phyloP scores from a whole-genome alignment of 1,284 basidiomycete species.

The Earliella scabrosa region DNA sequence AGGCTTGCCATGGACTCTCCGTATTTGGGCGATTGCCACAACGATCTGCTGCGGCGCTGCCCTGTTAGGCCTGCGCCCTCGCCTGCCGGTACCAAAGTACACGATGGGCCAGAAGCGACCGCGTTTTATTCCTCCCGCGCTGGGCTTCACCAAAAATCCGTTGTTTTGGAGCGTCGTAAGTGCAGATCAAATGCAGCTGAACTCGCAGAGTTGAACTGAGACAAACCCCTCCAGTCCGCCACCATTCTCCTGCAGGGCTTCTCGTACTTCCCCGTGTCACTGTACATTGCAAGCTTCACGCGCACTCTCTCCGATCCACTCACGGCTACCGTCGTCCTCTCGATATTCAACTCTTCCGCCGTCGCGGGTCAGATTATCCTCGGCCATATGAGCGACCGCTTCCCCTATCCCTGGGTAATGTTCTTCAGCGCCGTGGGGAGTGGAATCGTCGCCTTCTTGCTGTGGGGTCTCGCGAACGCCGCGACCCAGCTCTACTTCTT shows the following conservation, averaged over 20 bases:
- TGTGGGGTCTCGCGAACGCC: slow-evolving; percentile 33
- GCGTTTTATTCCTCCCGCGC: slow-evolving; percentile 29
- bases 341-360: slow-evolving; percentile 33
- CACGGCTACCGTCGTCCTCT: slow-evolving; percentile 30
- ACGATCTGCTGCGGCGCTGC: slow-evolving; percentile 27
- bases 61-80: slow-evolving; percentile 28
- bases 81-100: slow-evolving; percentile 30
- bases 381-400: slow-evolving; percentile 31
- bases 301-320: slow-evolving; percentile 28
- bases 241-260: slow-evolving; percentile 32
- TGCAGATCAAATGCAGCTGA: background rate
- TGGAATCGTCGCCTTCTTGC: slow-evolving; percentile 30
- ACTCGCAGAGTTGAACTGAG: no score
- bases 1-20: slow-evolving; percentile 34
- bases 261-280: slow-evolving; percentile 35
- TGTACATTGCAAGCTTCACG: slow-evolving; percentile 34
- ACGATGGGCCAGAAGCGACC: slow-evolving; percentile 21
- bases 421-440: slow-evolving; percentile 27
- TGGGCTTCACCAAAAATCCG: slow-evolving; percentile 30
- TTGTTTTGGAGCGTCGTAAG: slow-evolving; percentile 34
- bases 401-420: slow-evolving; percentile 35
- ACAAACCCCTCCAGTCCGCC: slow-evolving; percentile 10
- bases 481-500: slow-evolving; percentile 31
- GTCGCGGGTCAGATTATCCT: slow-evolving; percentile 33
- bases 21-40: slow-evolving; percentile 28